A percentile compares a stretch with the other conserved stretches of the same genome.
phyloP scores from a whole-genome alignment of 441 rosid species.

The Aquilaria agallochum region DNA sequence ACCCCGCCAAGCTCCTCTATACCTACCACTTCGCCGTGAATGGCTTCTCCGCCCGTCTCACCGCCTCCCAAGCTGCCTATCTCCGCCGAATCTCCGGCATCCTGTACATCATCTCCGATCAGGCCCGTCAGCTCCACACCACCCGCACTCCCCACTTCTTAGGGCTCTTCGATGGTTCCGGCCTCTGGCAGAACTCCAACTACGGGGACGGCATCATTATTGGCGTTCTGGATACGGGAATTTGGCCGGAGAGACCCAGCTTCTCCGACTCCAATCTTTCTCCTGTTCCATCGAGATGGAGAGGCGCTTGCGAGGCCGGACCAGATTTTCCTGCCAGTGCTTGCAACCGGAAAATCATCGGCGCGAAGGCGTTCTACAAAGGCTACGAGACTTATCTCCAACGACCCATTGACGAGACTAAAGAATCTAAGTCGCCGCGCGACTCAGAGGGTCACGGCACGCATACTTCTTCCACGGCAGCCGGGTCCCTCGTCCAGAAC shows the following conservation, averaged over 20 bases:
- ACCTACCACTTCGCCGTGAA: slow-evolving; percentile 43
- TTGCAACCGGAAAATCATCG: slow-evolving; percentile 75
- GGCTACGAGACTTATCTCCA: slow-evolving; percentile 39
- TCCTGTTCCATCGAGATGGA: slow-evolving; percentile 55
- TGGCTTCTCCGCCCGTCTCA: slow-evolving; percentile 76
- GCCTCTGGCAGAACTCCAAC: slow-evolving; percentile 63
- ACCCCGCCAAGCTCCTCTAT: slow-evolving; percentile 53
- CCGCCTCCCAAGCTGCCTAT: slow-evolving; percentile 35
- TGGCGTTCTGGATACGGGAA: slow-evolving; percentile 81
- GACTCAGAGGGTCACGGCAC: slow-evolving; percentile 89
- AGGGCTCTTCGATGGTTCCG: slow-evolving; percentile 50
- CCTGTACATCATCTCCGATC: slow-evolving; percentile 63
- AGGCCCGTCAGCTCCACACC: slow-evolving; percentile 69
- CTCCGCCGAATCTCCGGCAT: slow-evolving; percentile 45
- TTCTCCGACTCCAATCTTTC: slow-evolving; percentile 45
- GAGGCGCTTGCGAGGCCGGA: slow-evolving; percentile 56
- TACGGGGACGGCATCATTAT: slow-evolving; percentile 69
- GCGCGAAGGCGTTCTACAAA: slow-evolving; percentile 57
- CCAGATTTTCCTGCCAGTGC: slow-evolving; percentile 54
- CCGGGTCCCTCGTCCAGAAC: slow-evolving; percentile 56
- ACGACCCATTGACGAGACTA: slow-evolving; percentile 28
- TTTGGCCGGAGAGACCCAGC: slow-evolving; percentile 79
- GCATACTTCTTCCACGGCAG: slow-evolving; percentile 78
- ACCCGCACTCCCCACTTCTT: slow-evolving; percentile 72
- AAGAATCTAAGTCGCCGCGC: slow-evolving; percentile 54